Evolutionary conservation across 129 eudicot species (phyloP).

Genomic region (Mikania micrantha): DNA sequence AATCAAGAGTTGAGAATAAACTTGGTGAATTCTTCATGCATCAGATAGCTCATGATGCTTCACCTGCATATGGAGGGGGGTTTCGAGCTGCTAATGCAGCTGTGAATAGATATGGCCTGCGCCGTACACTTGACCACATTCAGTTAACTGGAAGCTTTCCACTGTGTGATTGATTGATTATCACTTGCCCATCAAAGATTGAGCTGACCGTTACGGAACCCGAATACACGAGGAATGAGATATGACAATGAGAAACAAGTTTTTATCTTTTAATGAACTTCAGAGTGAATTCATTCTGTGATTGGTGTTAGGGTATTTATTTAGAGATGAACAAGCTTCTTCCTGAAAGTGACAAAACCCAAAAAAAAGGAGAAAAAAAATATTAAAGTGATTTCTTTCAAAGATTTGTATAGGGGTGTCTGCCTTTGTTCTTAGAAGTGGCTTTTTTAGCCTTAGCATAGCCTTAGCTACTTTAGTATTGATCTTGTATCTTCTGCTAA

Average conservation of each 20-base stretch:
- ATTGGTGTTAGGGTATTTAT: constrained; percentile 26
- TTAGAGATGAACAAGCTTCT: constrained; percentile 8
- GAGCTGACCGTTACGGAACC: constrained; percentile 41
- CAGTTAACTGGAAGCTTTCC: constrained; percentile 70
- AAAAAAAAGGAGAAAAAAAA: too few relatives aligned
- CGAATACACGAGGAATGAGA: constrained; percentile 17
- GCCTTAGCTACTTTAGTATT: too few relatives aligned
- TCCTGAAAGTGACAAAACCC: background rate
- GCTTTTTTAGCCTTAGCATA: too few relatives aligned
- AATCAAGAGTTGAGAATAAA: constrained; percentile 67
- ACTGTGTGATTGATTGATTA: constrained; percentile 26
- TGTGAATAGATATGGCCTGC: constrained; percentile 69
- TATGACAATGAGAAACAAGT: background rate
- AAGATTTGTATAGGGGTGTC: too few relatives aligned
- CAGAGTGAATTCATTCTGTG: constrained; percentile 12
- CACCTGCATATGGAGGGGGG: constrained; percentile 95
- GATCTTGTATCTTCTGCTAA: too few relatives aligned
- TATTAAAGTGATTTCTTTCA: too few relatives aligned
- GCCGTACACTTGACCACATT: constrained; percentile 83
- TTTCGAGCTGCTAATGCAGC: constrained; percentile 84
- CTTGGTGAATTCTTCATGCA: constrained; percentile 87
- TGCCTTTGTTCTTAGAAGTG: too few relatives aligned
- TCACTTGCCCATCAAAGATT: constrained; percentile 16
- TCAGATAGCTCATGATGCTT: constrained; percentile 83
- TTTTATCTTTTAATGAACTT: constrained; percentile 27